Evolutionary conservation across 2,329 filamentous ascomycete species (phyloP), one percentile per base, ranked within the genome.

Genomic region (Trichoderma sp.): DNA sequence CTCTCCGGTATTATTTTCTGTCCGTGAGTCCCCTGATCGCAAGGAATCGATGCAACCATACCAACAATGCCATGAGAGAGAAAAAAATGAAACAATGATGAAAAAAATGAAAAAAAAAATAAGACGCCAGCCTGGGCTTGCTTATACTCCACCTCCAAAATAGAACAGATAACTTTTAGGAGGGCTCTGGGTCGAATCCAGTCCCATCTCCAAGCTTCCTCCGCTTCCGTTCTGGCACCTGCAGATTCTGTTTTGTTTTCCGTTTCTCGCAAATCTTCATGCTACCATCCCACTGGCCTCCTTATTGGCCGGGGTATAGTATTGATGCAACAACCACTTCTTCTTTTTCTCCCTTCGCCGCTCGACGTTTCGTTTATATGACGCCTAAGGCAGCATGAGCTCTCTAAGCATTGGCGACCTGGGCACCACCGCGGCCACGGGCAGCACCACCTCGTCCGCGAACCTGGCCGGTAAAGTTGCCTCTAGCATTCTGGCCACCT

Each of bases 381-480:
- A 30, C n/a, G 9, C 17, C 20, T 23, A 70, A 53, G 36, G 11
- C 8, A 7, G 23, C 6, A 39, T 57, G 43, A 34, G 15, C 68
- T 43, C 11, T 30, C 59, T 68, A 72, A 47, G 85, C 86, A 75
- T 87, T 88, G 76, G 86, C 84, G 63, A 82, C 78, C 79, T 88
- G 87, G 64, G 86, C 81, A 73, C 84, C 87, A 74, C 92, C 90
- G 75, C 92, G 89, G 71, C 89, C 88, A 73, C 90, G 88, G 74
- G 89, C 84, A 77, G 86, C 84, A 76, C 89, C 89, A 74, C 93
- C 91, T 77, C 93, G 90, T 59, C 90, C 90, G 74, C 91, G 86
- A 74, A 83, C 84, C 74, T 86, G 85, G 69, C 91, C 91, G 70
- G 91, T 88, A 83, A 92, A 95, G 79, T 88, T 90, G 73, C 92